Evolutionary conservation across 2,329 filamentous ascomycete genomes (phyloP).

Genomic region (Beauveria sp.): DNA sequence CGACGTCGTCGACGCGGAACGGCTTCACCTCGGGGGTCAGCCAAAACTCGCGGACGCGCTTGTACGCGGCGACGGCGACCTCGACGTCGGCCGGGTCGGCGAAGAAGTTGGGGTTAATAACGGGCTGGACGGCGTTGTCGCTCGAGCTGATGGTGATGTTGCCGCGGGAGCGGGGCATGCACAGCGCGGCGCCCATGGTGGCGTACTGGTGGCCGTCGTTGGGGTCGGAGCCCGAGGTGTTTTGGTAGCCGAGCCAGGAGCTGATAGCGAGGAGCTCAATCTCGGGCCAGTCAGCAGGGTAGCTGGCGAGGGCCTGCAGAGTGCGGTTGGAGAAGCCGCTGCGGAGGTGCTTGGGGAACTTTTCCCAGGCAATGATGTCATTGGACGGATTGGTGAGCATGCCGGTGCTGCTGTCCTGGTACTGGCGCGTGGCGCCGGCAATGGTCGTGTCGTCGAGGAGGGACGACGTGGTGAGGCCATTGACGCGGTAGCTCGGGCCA

Average conservation of each 20-base stretch:
- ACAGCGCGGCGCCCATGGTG: constrained; percentile 26
- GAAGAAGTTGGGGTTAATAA: constrained; percentile 38
- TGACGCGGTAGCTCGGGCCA: constrained; percentile 28
- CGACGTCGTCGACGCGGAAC: constrained; percentile 11
- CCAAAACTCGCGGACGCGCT: constrained; percentile 30
- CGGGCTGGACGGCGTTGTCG: constrained; percentile 26
- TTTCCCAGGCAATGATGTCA: constrained; percentile 6
- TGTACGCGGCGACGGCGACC: constrained; percentile 34
- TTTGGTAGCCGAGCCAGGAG: constrained; percentile 17
- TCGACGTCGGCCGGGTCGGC: constrained; percentile 33
- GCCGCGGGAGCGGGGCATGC: constrained; percentile 27
- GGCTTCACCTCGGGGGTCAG: constrained; percentile 9
- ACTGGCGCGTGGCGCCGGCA: not conserved
- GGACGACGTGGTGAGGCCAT: not conserved
- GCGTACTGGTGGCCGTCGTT: constrained; percentile 10
- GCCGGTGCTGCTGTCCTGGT: not conserved
- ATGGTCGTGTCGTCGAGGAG: not conserved
- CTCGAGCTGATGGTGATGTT: constrained; percentile 29
- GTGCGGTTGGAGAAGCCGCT: not conserved
- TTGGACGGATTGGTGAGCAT: constrained; percentile 5
- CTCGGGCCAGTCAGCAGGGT: constrained; percentile 12
- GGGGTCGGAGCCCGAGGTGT: not conserved
- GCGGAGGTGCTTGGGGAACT: not conserved
- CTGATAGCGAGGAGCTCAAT: constrained; percentile 7
- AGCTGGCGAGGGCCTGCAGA: not conserved